phyloP scores from a whole-genome alignment of 345 rosid genomes.

The Citrus trifoliata region DNA sequence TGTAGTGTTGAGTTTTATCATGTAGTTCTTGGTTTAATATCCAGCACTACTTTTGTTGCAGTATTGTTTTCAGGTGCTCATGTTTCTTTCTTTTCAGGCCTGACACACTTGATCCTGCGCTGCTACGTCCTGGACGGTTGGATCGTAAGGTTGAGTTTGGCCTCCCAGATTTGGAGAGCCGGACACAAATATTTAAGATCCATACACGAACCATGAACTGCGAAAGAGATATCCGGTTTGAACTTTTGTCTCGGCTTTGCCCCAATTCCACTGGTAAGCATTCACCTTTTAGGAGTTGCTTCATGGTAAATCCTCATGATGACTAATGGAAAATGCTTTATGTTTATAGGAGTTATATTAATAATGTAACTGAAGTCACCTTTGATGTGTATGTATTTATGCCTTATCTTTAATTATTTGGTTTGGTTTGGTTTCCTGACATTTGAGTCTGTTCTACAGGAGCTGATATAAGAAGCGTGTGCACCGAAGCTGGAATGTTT shows the following conservation, averaged over 20 bases:
- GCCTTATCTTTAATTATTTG: not conserved
- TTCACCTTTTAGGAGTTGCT: not conserved
- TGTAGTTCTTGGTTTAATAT: not conserved
- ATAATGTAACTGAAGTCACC: not conserved
- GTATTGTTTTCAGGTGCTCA: not conserved
- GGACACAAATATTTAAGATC: slow-evolving; percentile 89
- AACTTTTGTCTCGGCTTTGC: slow-evolving; percentile 87
- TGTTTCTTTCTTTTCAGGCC: slow-evolving; percentile 48
- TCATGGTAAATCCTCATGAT: not conserved
- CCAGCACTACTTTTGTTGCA: not conserved
- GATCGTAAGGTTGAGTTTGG: slow-evolving; percentile 98
- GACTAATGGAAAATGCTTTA: not conserved
- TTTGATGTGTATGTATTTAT: not conserved
- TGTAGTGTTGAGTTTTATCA: not conserved
- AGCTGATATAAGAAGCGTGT: slow-evolving; percentile 91
- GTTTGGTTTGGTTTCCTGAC: not conserved
- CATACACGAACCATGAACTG: slow-evolving; percentile 93
- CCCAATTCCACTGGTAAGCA: slow-evolving; percentile 83
- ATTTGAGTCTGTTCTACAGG: slow-evolving; percentile 40
- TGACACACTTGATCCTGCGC: slow-evolving; percentile 89
- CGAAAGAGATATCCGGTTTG: slow-evolving; percentile 82
- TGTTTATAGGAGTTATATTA: not conserved
- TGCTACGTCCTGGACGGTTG: slow-evolving; percentile 85
- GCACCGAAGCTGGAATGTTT: slow-evolving; percentile 96
- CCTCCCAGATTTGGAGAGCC: slow-evolving; percentile 89